Evolutionary conservation across 2,329 filamentous ascomycete genomes (phyloP).

Genomic region (Botrytis medusae): DNA sequence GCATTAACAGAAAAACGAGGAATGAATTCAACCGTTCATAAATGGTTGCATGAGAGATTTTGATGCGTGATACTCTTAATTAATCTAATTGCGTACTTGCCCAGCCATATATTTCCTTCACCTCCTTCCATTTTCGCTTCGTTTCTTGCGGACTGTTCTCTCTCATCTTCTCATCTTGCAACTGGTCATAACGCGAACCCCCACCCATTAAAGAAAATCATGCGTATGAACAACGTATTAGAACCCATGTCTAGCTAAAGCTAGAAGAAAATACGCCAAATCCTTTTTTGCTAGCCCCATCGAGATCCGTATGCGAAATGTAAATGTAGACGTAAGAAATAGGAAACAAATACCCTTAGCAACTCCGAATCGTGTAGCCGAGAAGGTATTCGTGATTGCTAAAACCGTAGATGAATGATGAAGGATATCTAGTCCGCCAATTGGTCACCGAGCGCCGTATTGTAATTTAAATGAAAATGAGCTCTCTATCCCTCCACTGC

Average conservation of each 20-base stretch:
- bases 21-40: background rate
- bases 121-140: background rate
- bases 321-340: background rate
- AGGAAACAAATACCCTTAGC: conserved; percentile 6
- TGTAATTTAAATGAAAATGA: conserved; percentile 5
- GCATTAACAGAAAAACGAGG: background rate
- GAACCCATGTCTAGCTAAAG: background rate
- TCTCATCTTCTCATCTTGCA: conserved; percentile 7
- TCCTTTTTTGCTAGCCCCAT: background rate
- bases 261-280: background rate
- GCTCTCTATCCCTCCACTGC: background rate
- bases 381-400: background rate
- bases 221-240: conserved; percentile 1
- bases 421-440: conserved; percentile 13
- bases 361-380: conserved; percentile 12
- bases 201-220: conserved; percentile 9
- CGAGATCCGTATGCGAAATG: conserved; percentile 8
- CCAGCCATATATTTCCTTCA: background rate
- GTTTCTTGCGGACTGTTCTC: background rate
- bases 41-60: background rate
- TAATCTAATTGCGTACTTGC: conserved; percentile 5
- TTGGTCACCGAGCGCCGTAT: conserved; percentile 18
- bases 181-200: conserved; percentile 3
- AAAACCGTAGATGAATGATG: conserved; percentile 3
- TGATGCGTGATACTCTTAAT: conserved; percentile 3